Conservation (phyloP, 352 stramenopile species). For the Globisporangium ultimum region DNA sequence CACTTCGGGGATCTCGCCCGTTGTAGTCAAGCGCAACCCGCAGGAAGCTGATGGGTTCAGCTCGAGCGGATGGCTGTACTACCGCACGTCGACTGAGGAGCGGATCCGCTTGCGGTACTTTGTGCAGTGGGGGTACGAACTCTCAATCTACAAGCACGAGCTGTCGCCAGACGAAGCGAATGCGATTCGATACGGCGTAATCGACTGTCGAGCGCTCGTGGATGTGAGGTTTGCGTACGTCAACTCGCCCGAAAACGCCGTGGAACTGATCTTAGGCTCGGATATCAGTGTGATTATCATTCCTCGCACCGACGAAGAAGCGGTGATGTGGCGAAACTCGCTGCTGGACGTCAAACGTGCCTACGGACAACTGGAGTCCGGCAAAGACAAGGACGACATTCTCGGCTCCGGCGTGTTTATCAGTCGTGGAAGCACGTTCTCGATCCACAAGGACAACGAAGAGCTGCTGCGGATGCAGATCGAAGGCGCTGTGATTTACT, state of each 20-base stretch:
- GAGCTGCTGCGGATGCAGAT: constrained; percentile 81
- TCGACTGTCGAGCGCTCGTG: constrained; percentile 77
- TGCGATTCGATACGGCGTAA: constrained; percentile 84
- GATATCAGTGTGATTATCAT: constrained; percentile 84
- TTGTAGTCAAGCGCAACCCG: constrained; percentile 7
- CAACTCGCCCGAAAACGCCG: constrained; percentile 82
- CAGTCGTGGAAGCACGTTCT: constrained; percentile 83
- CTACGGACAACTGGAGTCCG: constrained; percentile 70
- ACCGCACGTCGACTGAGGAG: constrained; percentile 79
- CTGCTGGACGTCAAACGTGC: constrained; percentile 81
- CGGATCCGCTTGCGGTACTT: constrained; percentile 83
- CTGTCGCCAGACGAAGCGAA: constrained; percentile 69
- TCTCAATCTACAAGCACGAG: constrained; percentile 90
- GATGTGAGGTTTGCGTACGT: constrained; percentile 84
- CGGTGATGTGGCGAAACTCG: constrained; percentile 82
- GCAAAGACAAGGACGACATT: constrained; percentile 71
- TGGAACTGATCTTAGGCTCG: constrained; percentile 74
- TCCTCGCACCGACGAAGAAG: constrained; percentile 75
- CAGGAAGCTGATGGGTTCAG: constrained; percentile 41
- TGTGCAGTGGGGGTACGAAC: constrained; percentile 83
- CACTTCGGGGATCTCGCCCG: constrained; percentile 16
- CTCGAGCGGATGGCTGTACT: constrained; percentile 82
- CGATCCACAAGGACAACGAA: constrained; percentile 81
- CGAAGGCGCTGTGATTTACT: constrained; percentile 76
- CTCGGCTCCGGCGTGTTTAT: constrained; percentile 79